phyloP scores from a whole-genome alignment of 2,329 filamentous ascomycete genomes.

The Cryoendolithus antarcticus region DNA sequence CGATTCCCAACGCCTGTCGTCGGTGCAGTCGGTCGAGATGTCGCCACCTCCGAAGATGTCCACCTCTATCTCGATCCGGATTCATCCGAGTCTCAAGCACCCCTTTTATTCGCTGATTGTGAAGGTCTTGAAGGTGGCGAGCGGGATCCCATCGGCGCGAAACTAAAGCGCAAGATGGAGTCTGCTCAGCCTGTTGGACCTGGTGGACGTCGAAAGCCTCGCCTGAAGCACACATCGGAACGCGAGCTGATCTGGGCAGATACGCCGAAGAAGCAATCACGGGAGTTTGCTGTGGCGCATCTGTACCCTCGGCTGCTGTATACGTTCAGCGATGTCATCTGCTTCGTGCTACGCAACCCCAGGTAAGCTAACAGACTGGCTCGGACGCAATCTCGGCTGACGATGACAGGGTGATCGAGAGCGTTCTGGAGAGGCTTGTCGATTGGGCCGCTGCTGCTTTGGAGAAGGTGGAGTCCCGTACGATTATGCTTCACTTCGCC shows the following conservation, averaged over 20 bases:
- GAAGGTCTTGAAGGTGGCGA: constrained; percentile 42
- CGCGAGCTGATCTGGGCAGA: constrained; percentile 13
- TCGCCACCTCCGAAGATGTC: constrained; percentile 37
- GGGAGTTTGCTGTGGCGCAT: constrained; percentile 22
- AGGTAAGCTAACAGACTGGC: constrained; percentile 11
- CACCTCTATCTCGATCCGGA: constrained; percentile 38
- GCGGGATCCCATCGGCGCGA: constrained; percentile 23
- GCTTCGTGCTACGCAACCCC: constrained; percentile 25
- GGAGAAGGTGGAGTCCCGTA: constrained; percentile 22
- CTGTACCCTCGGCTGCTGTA: constrained; percentile 27
- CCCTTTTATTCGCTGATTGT: constrained; percentile 39
- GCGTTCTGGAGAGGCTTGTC: constrained; percentile 31
- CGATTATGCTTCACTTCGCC: no score
- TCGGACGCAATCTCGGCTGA: constrained; percentile 2
- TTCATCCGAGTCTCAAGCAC: constrained; percentile 22
- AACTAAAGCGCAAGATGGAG: not conserved
- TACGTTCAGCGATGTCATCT: constrained; percentile 28
- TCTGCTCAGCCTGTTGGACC: not conserved
- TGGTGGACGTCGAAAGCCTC: constrained; percentile 1
- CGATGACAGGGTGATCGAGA: constrained; percentile 28
- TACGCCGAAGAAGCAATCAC: constrained; percentile 9
- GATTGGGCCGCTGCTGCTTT: constrained; percentile 37
- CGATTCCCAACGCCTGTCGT: constrained; percentile 9
- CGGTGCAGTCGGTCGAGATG: constrained; percentile 9
- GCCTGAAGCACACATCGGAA: constrained; percentile 6